Base-by-base conservation (phyloP, 2,329 filamentous ascomycete genomes). In the Tothia fuscella region DNA sequence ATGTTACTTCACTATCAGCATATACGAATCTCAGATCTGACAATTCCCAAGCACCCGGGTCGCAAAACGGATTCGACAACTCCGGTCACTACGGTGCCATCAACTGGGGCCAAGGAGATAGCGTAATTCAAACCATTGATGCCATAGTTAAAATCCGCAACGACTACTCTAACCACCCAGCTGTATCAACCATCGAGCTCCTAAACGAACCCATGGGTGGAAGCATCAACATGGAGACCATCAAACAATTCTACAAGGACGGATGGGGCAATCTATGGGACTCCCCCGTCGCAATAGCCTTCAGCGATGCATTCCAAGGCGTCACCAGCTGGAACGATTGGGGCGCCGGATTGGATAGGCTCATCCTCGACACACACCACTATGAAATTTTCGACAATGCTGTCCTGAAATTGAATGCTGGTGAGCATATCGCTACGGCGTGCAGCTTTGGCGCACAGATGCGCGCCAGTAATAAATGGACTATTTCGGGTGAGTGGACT, bases 1-100 rank as follows among this genome's bases (percentile, higher is more conserved):
- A n/a, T 91, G 0, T 48, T 34, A 50, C 41, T 38, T 13, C 38
- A 10, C n/a, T n/a, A n/a, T n/a, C n/a, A n/a, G n/a, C n/a, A n/a
- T n/a, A n/a, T n/a, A n/a, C n/a, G n/a, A n/a, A n/a, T n/a, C n/a
- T n/a, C n/a, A n/a, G n/a, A n/a, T n/a, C n/a, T n/a, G n/a, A n/a
- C n/a, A n/a, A n/a, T 1, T 33, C 12, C 47, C 64, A 74, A n/a
- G n/a, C 74, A 24, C 89, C 89, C 0, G 91, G 91, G 0, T 89
- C 82, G 46, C 91, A 96, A 56, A 98, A 98, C 54, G 91, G 91
- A 2, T 96, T 89, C 88, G 95, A 96, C 53, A 91, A 98, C 60
- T 93, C 84, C 50, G 91, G 91, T 0, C 76, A 78, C 7, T 79
- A 82, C 56, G 89, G 91, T 1, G 46, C 63, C 1, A 89, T 96